Percentiles rank a stretch among this genome's conserved stretches.
Evolutionary conservation across 768 basidiomycete genomes (phyloP).

Genomic region (Naematelia encephala): DNA sequence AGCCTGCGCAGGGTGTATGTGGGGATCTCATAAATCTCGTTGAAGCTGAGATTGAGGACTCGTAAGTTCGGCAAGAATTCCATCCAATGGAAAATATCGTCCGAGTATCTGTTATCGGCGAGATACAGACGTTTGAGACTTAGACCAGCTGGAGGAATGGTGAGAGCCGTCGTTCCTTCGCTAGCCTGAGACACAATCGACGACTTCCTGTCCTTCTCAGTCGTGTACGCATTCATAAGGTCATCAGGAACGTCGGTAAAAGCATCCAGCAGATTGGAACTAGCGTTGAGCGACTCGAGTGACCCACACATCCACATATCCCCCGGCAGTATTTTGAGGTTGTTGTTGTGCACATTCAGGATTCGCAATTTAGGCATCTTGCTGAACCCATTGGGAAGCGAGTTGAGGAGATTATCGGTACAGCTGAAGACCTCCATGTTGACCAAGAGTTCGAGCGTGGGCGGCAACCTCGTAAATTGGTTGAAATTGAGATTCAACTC

Average conservation of each 20-base stretch:
- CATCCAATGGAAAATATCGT: constrained; percentile 71
- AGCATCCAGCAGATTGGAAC: constrained; percentile 74
- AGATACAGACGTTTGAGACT: constrained; percentile 77
- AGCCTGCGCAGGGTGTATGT: constrained; percentile 69
- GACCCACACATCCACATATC: constrained; percentile 79
- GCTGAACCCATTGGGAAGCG: constrained; percentile 73
- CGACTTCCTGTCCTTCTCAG: constrained; percentile 16
- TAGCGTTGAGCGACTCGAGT: constrained; percentile 72
- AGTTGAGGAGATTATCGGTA: constrained; percentile 82
- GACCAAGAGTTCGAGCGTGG: constrained; percentile 70
- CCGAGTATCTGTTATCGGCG: constrained; percentile 81
- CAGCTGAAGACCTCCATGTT: constrained; percentile 72
- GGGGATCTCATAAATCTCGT: constrained; percentile 86
- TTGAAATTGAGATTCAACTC: constrained; percentile 79
- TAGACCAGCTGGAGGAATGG: constrained; percentile 59
- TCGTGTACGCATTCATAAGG: constrained; percentile 22
- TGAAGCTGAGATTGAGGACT: constrained; percentile 89
- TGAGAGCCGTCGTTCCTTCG: background rate
- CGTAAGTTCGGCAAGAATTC: constrained; percentile 71
- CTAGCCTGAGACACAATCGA: constrained; percentile 5
- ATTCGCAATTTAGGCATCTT: constrained; percentile 67
- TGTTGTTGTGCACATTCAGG: constrained; percentile 89
- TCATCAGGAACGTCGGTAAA: constrained; percentile 65
- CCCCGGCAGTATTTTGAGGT: constrained; percentile 68
- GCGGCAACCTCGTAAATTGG: constrained; percentile 75